A percentile compares a stretch with the other conserved stretches of the same genome.
phyloP scores from a whole-genome alignment of 1,284 basidiomycete genomes.

The Ustilago shanxiensis region DNA sequence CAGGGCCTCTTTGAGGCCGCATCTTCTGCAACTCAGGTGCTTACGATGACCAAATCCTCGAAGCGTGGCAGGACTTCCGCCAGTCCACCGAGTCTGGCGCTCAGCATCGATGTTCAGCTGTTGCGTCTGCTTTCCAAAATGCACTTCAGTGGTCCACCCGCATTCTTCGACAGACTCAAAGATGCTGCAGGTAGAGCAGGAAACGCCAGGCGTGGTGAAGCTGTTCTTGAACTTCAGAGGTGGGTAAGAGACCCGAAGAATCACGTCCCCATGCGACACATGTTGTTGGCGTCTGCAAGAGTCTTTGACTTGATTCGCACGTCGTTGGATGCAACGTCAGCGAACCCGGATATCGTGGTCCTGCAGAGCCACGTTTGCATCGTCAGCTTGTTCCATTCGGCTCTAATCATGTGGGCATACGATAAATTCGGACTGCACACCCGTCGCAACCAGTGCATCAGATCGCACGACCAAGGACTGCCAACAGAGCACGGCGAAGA shows the following conservation, averaged over 20 bases:
- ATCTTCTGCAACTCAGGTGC: not conserved
- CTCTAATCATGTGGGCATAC: slow-evolving; percentile 26
- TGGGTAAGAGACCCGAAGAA: slow-evolving; percentile 16
- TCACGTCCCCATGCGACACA: slow-evolving; percentile 14
- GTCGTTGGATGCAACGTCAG: slow-evolving; percentile 3
- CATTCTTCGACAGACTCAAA: slow-evolving; percentile 21
- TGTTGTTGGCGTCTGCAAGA: slow-evolving; percentile 19
- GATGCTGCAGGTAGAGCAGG: slow-evolving; percentile 25
- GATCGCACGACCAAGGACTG: not conserved
- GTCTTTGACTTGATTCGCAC: slow-evolving; percentile 14
- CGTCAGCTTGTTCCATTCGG: slow-evolving; percentile 24
- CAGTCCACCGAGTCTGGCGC: not conserved
- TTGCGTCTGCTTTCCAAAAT: slow-evolving; percentile 16
- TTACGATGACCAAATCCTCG: not conserved
- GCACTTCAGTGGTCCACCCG: slow-evolving; percentile 25
- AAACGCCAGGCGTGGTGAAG: slow-evolving; percentile 14
- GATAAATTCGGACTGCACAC: slow-evolving; percentile 8
- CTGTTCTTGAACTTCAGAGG: slow-evolving; percentile 7
- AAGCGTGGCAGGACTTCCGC: not conserved
- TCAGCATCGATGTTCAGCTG: slow-evolving; percentile 25
- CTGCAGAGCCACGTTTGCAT: slow-evolving; percentile 21
- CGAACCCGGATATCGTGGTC: slow-evolving; percentile 7
- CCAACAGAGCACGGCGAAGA: too few species aligned
- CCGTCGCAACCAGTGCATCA: not conserved
- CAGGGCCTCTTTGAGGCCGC: slow-evolving; percentile 7